Evolutionary conservation across 2,329 filamentous ascomycete species (phyloP), one percentile per base, ranked within the genome.

Genomic region (Arthrinium phaeospermum): DNA sequence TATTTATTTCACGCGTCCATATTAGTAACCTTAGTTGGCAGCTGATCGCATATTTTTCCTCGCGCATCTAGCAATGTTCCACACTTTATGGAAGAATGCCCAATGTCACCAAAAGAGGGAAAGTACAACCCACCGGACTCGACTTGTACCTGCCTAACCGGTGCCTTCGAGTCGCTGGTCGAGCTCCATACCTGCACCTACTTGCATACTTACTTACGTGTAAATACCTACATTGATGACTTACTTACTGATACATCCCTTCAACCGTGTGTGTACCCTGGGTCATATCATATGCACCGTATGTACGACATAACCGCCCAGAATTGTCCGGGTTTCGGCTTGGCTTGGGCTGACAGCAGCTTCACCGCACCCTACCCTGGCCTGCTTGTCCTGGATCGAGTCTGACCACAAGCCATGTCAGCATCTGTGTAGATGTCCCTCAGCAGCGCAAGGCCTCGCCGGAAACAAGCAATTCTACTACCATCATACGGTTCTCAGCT

Each of bases 381-480:
- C 27, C 37, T 41, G 37, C 37, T 41, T 41, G 37, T 41, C 37
- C 37, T 41, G 51, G 51, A 19, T 57, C 27, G 19, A 57, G 51
- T 57, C 51, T 57, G 51, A 57, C 51, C 51, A 34, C 51, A 57
- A 34, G 51, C 51, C 27, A 57, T 57, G 51, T 61, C 53, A 61
- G 53, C 53, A 22, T 37, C 53, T 34, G 27, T 34, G 5, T 34
- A 57, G 51, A 34, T 34, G 14, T 16, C 51, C 51, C 16, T 19
- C 51, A 8, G 14, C 51, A 16, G 27, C 51, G 51, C 51, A 57
- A 27, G 14, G 22, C 53, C 3, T 61, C 30, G 30, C 30, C 30
- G 57, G 12, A n/a, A 22, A 64, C 34, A 41, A 30, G 30, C 19
- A 37, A 24, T 41, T 19, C 16, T 37, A 34, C 53, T 37, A 61